Evolutionary conservation across 768 basidiomycete genomes (phyloP).

Genomic region (Trametes sanguinea): DNA sequence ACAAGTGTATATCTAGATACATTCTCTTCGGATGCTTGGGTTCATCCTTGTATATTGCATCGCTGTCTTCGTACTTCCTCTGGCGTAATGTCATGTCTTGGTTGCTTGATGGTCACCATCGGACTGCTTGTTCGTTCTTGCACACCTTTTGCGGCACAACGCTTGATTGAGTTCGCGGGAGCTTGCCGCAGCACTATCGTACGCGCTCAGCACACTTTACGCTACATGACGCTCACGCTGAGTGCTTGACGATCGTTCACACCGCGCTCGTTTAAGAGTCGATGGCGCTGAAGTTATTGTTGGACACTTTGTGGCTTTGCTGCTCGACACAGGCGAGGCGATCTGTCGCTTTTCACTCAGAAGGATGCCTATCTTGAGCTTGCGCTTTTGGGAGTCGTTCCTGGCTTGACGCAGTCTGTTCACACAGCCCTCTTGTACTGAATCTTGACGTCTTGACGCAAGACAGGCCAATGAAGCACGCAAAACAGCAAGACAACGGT

Average conservation of each 20-base stretch:
- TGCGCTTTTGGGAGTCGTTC: too few relatives aligned
- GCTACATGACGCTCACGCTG: background rate
- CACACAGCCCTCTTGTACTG: too few relatives aligned
- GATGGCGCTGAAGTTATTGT: background rate
- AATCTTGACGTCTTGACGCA: background rate
- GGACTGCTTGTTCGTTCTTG: background rate
- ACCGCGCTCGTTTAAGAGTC: background rate
- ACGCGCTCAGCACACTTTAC: background rate
- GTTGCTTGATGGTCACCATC: too few relatives aligned
- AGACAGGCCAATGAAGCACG: background rate
- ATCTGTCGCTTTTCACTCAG: too few relatives aligned
- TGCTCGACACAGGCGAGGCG: too few relatives aligned
- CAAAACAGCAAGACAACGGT: background rate
- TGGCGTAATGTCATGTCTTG: constrained; percentile 2
- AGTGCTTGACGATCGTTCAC: background rate
- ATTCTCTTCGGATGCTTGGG: background rate
- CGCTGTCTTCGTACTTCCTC: constrained; percentile 2
- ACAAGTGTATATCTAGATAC: constrained; percentile 6
- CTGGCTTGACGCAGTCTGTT: too few relatives aligned
- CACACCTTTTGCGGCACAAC: constrained; percentile 2
- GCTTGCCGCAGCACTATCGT: background rate
- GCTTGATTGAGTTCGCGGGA: background rate
- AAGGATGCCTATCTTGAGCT: too few relatives aligned
- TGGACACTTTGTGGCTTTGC: too few relatives aligned
- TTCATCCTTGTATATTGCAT: constrained; percentile 4